phyloP scores from a whole-genome alignment of 345 rosid species.

The Acer saccharum region DNA sequence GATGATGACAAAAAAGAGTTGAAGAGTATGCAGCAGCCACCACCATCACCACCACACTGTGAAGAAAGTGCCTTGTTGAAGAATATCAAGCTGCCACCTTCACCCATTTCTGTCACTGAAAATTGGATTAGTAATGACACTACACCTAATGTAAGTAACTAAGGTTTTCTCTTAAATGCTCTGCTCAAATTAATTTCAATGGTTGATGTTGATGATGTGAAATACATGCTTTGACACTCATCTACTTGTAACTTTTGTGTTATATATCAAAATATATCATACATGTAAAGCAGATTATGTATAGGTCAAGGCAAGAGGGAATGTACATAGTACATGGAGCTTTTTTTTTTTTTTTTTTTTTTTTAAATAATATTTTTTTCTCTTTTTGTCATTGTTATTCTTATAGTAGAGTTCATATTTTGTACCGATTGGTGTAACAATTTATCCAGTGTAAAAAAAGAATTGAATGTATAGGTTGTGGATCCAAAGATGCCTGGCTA shows the following conservation, averaged over 20 bases:
- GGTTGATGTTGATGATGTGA: background rate
- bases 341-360: no score
- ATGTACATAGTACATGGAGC: background rate
- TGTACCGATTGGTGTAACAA: no score
- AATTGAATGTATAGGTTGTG: no score
- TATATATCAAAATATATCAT: no score
- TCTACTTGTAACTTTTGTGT: background rate
- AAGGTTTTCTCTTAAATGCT: background rate
- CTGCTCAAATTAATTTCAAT: background rate
- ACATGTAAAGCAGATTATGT: no score
- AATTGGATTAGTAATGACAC: conserved; percentile 53
- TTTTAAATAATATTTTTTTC: no score
- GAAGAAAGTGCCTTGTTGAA: conserved; percentile 38
- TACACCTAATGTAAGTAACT: conserved; percentile 42
- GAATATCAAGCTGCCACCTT: conserved; percentile 33
- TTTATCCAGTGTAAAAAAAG: no score
- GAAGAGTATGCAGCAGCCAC: conserved; percentile 2
- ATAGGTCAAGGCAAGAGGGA: no score
- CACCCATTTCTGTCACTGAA: conserved; percentile 60
- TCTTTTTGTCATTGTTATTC: no score
- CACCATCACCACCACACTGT: conserved; percentile 44
- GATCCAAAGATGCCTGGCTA: no score
- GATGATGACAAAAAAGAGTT: conserved; percentile 14
- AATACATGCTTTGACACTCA: background rate
- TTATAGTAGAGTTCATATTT: no score